Evolutionary conservation across 2,329 filamentous ascomycete species (phyloP).

Genomic region (Rhynchosporium graminicola): DNA sequence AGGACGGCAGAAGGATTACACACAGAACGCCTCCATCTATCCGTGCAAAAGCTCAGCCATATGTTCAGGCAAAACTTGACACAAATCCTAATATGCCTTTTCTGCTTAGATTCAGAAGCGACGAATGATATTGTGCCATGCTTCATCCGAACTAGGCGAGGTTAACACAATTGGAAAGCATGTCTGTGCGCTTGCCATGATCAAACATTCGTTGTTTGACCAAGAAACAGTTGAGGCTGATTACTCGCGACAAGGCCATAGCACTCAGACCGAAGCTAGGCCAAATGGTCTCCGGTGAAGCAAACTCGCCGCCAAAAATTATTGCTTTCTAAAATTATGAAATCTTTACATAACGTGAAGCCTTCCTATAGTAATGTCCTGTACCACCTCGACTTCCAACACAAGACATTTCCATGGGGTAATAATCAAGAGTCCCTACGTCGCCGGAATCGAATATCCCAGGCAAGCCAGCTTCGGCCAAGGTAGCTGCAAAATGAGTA

Average conservation of each 20-base stretch:
- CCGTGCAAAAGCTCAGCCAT: slow-evolving; percentile 3
- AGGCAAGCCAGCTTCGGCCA: too few relatives aligned
- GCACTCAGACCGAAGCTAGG: background rate
- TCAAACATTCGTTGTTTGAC: slow-evolving; percentile 10
- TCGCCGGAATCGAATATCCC: too few relatives aligned
- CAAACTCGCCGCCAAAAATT: too few relatives aligned
- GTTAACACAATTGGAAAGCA: background rate
- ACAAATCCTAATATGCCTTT: background rate
- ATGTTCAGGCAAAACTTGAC: background rate
- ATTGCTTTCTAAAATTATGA: too few relatives aligned
- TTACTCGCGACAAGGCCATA: background rate
- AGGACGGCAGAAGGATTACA: background rate
- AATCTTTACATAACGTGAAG: too few relatives aligned
- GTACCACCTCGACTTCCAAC: too few relatives aligned
- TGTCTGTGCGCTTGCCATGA: slow-evolving; percentile 3
- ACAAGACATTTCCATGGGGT: too few relatives aligned
- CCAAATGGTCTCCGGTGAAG: too few relatives aligned
- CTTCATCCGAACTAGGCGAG: background rate
- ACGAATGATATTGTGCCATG: background rate
- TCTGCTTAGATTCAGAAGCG: background rate
- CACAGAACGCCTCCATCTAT: background rate
- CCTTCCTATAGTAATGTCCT: too few relatives aligned
- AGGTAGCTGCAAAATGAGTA: too few relatives aligned
- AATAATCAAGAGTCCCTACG: too few relatives aligned
- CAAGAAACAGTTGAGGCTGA: slow-evolving; percentile 3